Evolutionary conservation across 163 green algal species (phyloP).

Genomic region (Chlamydomonas reinhardtii): DNA sequence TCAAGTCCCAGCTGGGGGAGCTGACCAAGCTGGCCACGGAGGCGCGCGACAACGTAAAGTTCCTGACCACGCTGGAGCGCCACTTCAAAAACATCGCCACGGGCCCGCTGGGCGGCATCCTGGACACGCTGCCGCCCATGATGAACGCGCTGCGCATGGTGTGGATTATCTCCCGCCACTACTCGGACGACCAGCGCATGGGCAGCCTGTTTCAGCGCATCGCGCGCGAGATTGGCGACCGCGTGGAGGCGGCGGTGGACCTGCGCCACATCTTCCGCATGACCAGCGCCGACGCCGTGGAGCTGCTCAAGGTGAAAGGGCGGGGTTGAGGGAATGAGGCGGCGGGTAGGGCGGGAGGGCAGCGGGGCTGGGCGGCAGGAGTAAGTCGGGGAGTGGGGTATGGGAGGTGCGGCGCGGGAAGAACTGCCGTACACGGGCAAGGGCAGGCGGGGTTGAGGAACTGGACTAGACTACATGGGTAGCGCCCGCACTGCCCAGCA

Average conservation of each 20-base stretch:
- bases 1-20: slow-evolving; percentile 78
- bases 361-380: too few species aligned
- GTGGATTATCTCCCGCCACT: slow-evolving; percentile 95
- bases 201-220: slow-evolving; percentile 89
- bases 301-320: slow-evolving; percentile 58
- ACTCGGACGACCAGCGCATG: slow-evolving; percentile 93
- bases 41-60: slow-evolving; percentile 94
- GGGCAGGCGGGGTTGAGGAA: too few species aligned
- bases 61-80: slow-evolving; percentile 92
- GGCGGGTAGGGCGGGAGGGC: too few species aligned
- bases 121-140: slow-evolving; percentile 89
- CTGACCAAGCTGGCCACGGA: slow-evolving; percentile 87
- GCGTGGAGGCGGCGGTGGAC: slow-evolving; percentile 76
- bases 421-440: too few species aligned
- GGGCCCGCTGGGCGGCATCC: slow-evolving; percentile 79
- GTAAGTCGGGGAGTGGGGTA: neutral
- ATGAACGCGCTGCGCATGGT: slow-evolving; percentile 94
- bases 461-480: too few species aligned
- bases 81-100: slow-evolving; percentile 89
- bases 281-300: slow-evolving; percentile 62
- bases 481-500: too few species aligned
- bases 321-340: neutral
- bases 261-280: slow-evolving; percentile 76
- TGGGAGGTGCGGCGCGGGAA: neutral
- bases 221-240: slow-evolving; percentile 76